phyloP scores from a whole-genome alignment of 139 green algal species.

The Closterium sp. region DNA sequence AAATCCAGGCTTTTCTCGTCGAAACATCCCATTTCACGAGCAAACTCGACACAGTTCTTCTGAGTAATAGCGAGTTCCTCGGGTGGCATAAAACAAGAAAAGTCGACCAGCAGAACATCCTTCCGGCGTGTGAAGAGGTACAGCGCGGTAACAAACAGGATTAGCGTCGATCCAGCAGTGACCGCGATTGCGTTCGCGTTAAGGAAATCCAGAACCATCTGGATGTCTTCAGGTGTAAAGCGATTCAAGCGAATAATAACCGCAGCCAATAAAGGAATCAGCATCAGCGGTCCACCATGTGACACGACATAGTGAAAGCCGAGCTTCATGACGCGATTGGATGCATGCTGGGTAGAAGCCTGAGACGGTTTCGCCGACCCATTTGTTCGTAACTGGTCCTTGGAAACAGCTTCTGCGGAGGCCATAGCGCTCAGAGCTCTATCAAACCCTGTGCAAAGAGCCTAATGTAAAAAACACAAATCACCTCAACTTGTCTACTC shows the following conservation, averaged over 20 bases:
- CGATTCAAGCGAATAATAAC: constrained; percentile 21
- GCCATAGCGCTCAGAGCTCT: neutral
- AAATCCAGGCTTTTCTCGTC: constrained; percentile 78
- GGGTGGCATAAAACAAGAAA: constrained; percentile 56
- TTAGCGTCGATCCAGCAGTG: constrained; percentile 13
- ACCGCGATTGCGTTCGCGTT: constrained; percentile 80
- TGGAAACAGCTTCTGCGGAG: neutral
- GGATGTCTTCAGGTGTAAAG: constrained; percentile 71
- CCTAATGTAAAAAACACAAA: neutral
- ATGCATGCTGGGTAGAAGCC: neutral
- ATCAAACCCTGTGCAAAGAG: neutral
- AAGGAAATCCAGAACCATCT: constrained; percentile 77
- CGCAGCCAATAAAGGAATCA: constrained; percentile 65
- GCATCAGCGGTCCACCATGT: constrained; percentile 64
- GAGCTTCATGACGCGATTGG: constrained; percentile 84
- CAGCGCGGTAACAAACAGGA: constrained; percentile 42
- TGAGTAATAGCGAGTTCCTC: neutral
- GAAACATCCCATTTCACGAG: constrained; percentile 3
- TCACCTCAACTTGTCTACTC: too few species aligned
- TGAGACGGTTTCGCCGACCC: neutral
- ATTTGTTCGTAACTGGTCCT: neutral
- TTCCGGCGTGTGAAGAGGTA: constrained; percentile 32
- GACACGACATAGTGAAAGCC: constrained; percentile 75
- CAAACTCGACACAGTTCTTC: constrained; percentile 27
- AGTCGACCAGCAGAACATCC: constrained; percentile 92